Evolutionary conservation across 768 basidiomycete genomes (phyloP), one percentile per base, ranked within the genome.

Genomic region (Astraeus odoratus): DNA sequence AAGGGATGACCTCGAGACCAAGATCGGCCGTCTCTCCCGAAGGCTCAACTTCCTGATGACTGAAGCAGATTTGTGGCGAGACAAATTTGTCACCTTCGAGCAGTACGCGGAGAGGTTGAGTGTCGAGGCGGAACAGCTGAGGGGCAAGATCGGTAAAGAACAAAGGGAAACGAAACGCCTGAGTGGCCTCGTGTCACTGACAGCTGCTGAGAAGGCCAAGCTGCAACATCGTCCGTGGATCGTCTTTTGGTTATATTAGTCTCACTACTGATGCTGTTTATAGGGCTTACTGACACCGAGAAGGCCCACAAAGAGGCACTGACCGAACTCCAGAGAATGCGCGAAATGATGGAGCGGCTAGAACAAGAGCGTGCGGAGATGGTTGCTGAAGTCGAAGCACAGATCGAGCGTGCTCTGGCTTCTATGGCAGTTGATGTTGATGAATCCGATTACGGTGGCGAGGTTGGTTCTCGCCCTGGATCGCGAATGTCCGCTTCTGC

Each of bases 1-100:
- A 9, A 76, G 93, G 27, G 93, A 94, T 61, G 91, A 93, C 56
- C 78, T 95, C 19, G 92, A 95, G 70, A 88, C 87, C 37, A 94
- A 92, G 74, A 91, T 93, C 51, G 91, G 89, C 24, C 80, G 90
- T 33, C 74, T 92, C 24, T 86, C 82, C 35, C 77, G 89, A 43
- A 75, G 90, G 39, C 76, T 93, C 52, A 91, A 91, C 67, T 93
- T 91, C 72, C 71, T 93, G 56, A 89, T 92, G 86, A 89, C 88
- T 1, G 89, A 91, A 64, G 81, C 81, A 5, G 88, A 91, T 56
- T 67, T 91, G 38, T 95, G 92, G 91, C 74, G 90, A 49, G 86
- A 92, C 66, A 94, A 93, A 59, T 95, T 95, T 55, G 86, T 93
- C 41, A 85, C 86, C 12, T 95, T 96, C 53, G 93, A 96, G 63